Evolutionary conservation across 1,284 basidiomycete species (phyloP).

Genomic region (Malassezia vespertilionis): DNA sequence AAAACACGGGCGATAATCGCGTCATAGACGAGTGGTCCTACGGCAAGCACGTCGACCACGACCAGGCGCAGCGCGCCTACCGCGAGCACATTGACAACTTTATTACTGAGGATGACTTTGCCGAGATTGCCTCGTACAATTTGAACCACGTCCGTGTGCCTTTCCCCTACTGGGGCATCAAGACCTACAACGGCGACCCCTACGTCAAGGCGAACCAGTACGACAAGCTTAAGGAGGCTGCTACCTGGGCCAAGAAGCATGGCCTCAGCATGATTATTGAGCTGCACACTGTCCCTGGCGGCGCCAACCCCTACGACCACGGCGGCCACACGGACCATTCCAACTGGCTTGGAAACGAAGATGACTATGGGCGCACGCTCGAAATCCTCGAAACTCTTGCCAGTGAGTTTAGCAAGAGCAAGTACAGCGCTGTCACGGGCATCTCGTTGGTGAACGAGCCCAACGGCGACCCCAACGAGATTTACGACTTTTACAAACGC

Average conservation of each 20-base stretch:
- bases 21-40: conserved; percentile 76
- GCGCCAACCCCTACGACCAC: conserved; percentile 49
- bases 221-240: conserved; percentile 54
- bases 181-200: conserved; percentile 66
- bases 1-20: conserved; percentile 26
- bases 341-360: conserved; percentile 60
- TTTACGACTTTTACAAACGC: conserved; percentile 27
- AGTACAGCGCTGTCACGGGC: conserved; percentile 33
- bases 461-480: conserved; percentile 19
- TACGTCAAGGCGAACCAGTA: conserved; percentile 70
- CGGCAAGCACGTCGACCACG: conserved; percentile 55
- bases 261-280: conserved; percentile 72
- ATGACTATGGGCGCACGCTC: conserved; percentile 62
- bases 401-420: conserved; percentile 22
- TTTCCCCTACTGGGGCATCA: conserved; percentile 85
- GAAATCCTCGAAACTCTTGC: conserved; percentile 56
- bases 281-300: conserved; percentile 52
- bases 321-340: conserved; percentile 62
- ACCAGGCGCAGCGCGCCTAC: conserved; percentile 30
- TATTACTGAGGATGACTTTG: conserved; percentile 68
- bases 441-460: conserved; percentile 43
- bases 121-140: conserved; percentile 51
- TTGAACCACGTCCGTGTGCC: conserved; percentile 69
- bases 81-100: conserved; percentile 64
- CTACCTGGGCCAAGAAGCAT: conserved; percentile 65